A percentile compares a stretch with the other conserved stretches of the same genome.
These are phyloP conservation scores for Aplosporella prunicola DNA, from an alignment of 2,329 filamentous ascomycete species.

Conservation along the genomic window DNA sequence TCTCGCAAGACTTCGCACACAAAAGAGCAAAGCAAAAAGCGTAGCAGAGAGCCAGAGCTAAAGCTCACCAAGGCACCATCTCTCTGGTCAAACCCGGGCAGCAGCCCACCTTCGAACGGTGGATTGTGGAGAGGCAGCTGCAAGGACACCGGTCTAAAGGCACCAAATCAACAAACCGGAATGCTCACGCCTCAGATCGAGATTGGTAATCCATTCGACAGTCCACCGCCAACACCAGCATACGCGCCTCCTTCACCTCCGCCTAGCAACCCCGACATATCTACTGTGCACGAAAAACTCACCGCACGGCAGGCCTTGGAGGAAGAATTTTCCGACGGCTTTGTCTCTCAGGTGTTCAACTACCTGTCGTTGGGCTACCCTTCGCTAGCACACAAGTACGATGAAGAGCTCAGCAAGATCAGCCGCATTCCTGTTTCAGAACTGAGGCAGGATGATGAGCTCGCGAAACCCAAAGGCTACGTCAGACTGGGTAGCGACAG, in stretches of 20 bases:
- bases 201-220: constrained; percentile 34
- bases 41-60: constrained; percentile 12
- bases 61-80: constrained; percentile 15
- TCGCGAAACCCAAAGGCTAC: constrained; percentile 59
- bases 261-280: constrained; percentile 29
- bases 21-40: constrained; percentile 15
- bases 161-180: constrained; percentile 36
- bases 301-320: constrained; percentile 39
- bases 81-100: constrained; percentile 26
- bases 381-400: constrained; percentile 70
- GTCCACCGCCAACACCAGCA: constrained; percentile 27
- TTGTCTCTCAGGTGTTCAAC: constrained; percentile 94
- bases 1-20: constrained; percentile 38
- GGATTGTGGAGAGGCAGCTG: constrained; percentile 76
- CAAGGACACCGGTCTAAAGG: constrained; percentile 30
- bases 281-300: constrained; percentile 34
- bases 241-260: constrained; percentile 28
- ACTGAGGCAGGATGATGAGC: constrained; percentile 61
- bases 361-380: constrained; percentile 91
- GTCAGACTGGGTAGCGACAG: constrained; percentile 47
- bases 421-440: constrained; percentile 59
- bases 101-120: constrained; percentile 46
- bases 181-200: constrained; percentile 40
- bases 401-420: constrained; percentile 77
- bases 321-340: constrained; percentile 68